phyloP scores from a whole-genome alignment of 2,329 filamentous ascomycete genomes.

The Xylariaceae sp. region DNA sequence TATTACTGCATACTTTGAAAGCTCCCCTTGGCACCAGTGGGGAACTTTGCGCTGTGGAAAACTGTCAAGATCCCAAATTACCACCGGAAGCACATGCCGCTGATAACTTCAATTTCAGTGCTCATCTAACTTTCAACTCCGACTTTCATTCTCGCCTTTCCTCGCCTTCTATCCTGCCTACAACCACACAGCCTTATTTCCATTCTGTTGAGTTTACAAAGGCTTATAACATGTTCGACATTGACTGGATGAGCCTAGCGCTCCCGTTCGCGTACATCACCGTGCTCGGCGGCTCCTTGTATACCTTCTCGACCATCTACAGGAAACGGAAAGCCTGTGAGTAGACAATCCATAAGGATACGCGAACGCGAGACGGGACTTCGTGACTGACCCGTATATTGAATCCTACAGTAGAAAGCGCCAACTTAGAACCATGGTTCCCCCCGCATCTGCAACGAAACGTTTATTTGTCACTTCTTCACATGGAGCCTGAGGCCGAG shows the following conservation, averaged over 20 bases:
- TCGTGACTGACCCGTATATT: not conserved
- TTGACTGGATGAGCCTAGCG: slow-evolving; percentile 78
- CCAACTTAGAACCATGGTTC: slow-evolving; percentile 92
- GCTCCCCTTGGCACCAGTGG: not conserved
- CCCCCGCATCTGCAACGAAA: slow-evolving; percentile 84
- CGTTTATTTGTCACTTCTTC: slow-evolving; percentile 86
- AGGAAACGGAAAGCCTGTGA: slow-evolving; percentile 81
- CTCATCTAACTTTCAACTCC: not conserved
- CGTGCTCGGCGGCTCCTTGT: slow-evolving; percentile 80
- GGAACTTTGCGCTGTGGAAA: slow-evolving; percentile 22
- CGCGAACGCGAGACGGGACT: not conserved
- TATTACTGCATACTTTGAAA: not conserved
- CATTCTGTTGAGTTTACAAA: not conserved
- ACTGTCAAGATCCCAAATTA: slow-evolving; percentile 30
- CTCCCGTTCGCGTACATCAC: slow-evolving; percentile 86
- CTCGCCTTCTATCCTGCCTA: not conserved
- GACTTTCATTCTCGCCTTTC: slow-evolving; percentile 10
- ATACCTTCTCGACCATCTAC: slow-evolving; percentile 89
- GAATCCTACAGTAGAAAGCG: slow-evolving; percentile 57
- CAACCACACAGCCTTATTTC: slow-evolving; percentile 1
- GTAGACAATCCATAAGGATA: slow-evolving; percentile 30
- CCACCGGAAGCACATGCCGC: slow-evolving; percentile 13
- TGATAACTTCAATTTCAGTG: not conserved
- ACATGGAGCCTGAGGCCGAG: slow-evolving; percentile 60
- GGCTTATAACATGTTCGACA: slow-evolving; percentile 41